phyloP scores from a whole-genome alignment of 305 asterid species.

The Fraxinus dipetala region DNA sequence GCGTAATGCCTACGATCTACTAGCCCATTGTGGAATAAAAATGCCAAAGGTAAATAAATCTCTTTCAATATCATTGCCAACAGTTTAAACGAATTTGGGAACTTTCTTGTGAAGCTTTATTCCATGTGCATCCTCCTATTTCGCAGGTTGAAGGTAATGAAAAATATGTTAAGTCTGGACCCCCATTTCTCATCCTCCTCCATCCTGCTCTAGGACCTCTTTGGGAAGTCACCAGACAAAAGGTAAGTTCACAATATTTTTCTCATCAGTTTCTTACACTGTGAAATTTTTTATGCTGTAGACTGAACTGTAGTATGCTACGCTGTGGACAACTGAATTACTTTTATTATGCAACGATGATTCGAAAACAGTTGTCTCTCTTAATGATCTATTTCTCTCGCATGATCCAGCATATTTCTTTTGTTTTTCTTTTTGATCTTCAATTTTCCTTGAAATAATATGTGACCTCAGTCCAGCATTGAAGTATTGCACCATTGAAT shows the following conservation, averaged over 20 bases:
- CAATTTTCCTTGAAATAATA: background rate
- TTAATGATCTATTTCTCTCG: background rate
- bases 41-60: conserved; percentile 68
- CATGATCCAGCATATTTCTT: background rate
- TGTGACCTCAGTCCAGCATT: background rate
- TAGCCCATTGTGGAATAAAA: conserved; percentile 70
- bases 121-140: conserved; percentile 15
- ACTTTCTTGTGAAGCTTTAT: conserved; percentile 17
- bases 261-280: conserved; percentile 2
- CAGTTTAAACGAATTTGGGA: conserved; percentile 7
- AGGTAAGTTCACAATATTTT: conserved; percentile 41
- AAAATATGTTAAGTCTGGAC: conserved; percentile 72
- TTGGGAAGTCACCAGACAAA: conserved; percentile 94
- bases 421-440: background rate
- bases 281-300: conserved; percentile 14
- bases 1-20: conserved; percentile 94
- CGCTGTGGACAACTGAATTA: conserved; percentile 1
- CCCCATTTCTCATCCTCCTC: conserved; percentile 87
- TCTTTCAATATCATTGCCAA: conserved; percentile 15
- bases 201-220: conserved; percentile 91
- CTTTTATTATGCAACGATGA: background rate
- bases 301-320: conserved; percentile 8
- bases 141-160: conserved; percentile 77
- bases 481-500: conserved; percentile 3
- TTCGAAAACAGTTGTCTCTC: background rate